Evolutionary conservation across 306 rosid genomes (phyloP), one percentile per base, ranked within the genome.

Genomic region (Dicorynia guianensis): DNA sequence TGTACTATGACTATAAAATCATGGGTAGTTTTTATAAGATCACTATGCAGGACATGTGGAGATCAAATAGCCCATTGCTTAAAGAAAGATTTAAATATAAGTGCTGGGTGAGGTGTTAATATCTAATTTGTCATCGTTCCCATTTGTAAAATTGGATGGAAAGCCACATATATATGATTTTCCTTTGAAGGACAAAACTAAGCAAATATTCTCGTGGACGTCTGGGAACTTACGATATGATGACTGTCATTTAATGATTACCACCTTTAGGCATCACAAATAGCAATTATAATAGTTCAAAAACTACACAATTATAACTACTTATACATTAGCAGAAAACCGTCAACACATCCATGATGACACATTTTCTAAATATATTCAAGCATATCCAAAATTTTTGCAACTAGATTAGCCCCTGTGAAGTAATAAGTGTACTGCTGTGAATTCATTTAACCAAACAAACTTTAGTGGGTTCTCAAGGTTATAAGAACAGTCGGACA

Each of bases 261-360:
- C 60, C 59, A 59, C 19, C 7, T 64, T 49, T 70, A 42, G 33
- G 43, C 63, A 69, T 30, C 64, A 68, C 39, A 11, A 19, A 39
- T 50, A 57, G 39, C 25, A 15, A 35, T 54, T 25, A 39, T 62
- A 30, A 60, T 39, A 61, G 30, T 43, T 12, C 30, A 42, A 44
- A 46, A 66, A 44, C 14, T 18, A 48, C 12, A 46, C 12, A 57
- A 5, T 13, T 50, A 67, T 44, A 46, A 5, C 62, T 39, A 61
- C 15, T 2, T 40, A 14, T 40, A 42, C 14, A 66, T 19, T 18
- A 62, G 38, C 25, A 55, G 11, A 19, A 58, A 44, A 33, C 40
- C 39, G 66, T 65, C 25, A 49, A 49, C 30, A 57, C 30, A 56
- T 71, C 61, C 67, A 74, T n/a, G 19, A 25, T 36, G 46, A 70